These are phyloP conservation scores for Parafenestella ontariensis DNA, from an alignment of 2,329 filamentous ascomycete genomes.

Conservation along the genomic window DNA sequence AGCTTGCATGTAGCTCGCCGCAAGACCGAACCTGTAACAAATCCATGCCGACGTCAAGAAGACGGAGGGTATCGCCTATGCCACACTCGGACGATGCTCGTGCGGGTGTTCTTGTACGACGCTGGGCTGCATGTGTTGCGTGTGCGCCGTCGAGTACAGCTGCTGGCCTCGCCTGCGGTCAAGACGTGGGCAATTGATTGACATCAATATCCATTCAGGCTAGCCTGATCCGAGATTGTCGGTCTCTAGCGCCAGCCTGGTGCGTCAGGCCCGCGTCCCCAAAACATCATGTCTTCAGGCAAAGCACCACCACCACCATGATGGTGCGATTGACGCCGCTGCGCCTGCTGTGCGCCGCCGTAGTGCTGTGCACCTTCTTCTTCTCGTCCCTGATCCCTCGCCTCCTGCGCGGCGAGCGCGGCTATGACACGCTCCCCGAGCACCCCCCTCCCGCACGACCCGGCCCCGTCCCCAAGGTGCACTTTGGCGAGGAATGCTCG, in stretches of 20 bases:
- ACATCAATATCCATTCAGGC: neutral
- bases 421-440: constrained; percentile 40
- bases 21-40: neutral
- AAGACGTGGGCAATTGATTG: too few relatives aligned
- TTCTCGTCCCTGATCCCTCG: constrained; percentile 28
- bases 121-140: too few relatives aligned
- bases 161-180: too few relatives aligned
- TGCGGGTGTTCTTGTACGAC: too few relatives aligned
- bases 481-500: constrained; percentile 41
- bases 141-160: too few relatives aligned
- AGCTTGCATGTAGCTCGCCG: neutral
- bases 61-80: too few relatives aligned
- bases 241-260: constrained; percentile 13
- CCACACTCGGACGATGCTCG: too few relatives aligned
- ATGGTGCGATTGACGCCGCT: constrained; percentile 47
- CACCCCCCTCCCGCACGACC: constrained; percentile 30
- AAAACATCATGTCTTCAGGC: constrained; percentile 18
- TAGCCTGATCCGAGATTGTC: constrained; percentile 10
- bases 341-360: constrained; percentile 42
- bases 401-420: constrained; percentile 36
- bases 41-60: too few relatives aligned
- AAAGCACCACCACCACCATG: constrained; percentile 30
- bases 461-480: constrained; percentile 26
- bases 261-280: constrained; percentile 12
- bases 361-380: constrained; percentile 31